Evolutionary conservation across 2,329 filamentous ascomycete genomes (phyloP).

Genomic region (Cryphonectria carpinicola): DNA sequence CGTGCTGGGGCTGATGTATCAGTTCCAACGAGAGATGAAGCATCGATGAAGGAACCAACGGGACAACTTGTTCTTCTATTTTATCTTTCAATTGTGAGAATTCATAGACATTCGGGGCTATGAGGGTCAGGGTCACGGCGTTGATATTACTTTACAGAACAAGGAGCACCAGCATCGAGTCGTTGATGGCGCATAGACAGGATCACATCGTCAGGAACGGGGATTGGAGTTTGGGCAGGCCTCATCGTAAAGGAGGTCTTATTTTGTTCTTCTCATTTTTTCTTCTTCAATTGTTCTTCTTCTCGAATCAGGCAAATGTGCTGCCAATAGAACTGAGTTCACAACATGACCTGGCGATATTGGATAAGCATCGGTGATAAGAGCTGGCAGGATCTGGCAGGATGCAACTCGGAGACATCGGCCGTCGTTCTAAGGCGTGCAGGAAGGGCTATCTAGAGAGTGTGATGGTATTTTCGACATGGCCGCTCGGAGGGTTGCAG

Average conservation of each 20-base stretch:
- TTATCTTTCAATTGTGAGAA: not conserved
- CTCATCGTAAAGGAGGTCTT: not conserved
- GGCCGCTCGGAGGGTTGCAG: slow-evolving; percentile 13
- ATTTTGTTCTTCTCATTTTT: not conserved
- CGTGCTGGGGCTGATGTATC: slow-evolving; percentile 61
- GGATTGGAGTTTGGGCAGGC: not conserved
- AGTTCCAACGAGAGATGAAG: slow-evolving; percentile 61
- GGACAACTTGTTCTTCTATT: not conserved
- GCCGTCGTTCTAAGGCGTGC: not conserved
- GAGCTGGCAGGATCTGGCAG: not conserved
- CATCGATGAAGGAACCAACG: slow-evolving; percentile 38
- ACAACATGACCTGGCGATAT: not conserved
- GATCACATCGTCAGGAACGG: not conserved
- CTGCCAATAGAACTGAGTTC: not conserved
- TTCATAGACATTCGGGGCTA: not conserved
- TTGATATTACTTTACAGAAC: not conserved
- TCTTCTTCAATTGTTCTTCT: too few relatives aligned
- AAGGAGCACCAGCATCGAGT: not conserved
- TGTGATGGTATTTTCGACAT: not conserved
- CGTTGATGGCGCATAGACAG: not conserved
- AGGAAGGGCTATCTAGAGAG: not conserved
- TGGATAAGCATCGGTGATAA: not conserved
- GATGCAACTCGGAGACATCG: slow-evolving; percentile 2
- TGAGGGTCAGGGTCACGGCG: slow-evolving; percentile 1
- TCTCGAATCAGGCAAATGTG: not conserved